Conservation (phyloP, 106 monocot genomes). For the Amphibolis antarctica region DNA sequence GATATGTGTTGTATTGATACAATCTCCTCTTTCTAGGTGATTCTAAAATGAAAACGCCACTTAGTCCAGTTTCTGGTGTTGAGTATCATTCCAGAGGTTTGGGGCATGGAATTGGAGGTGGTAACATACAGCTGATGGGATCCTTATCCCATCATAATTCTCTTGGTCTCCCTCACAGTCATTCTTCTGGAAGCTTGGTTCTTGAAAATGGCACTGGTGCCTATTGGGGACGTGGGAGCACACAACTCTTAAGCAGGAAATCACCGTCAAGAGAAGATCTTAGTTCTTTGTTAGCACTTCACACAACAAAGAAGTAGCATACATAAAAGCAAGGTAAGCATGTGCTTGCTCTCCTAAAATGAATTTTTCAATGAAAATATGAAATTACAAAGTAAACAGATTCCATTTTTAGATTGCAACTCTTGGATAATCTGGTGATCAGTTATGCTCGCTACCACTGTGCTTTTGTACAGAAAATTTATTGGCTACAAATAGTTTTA, state of each 20-base stretch:
- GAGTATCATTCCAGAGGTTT: conserved; percentile 42
- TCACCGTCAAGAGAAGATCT: conserved; percentile 88
- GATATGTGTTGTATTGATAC: background rate
- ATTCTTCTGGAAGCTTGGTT: conserved; percentile 70
- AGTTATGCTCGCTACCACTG: too few species aligned
- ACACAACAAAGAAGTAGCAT: background rate
- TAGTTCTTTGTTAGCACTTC: conserved; percentile 49
- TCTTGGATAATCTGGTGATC: too few species aligned
- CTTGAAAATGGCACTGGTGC: conserved; percentile 44
- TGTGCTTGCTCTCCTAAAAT: background rate
- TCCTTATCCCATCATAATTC: conserved; percentile 24
- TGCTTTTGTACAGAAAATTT: too few species aligned
- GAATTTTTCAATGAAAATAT: background rate
- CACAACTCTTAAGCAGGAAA: conserved; percentile 63
- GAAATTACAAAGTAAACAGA: background rate
- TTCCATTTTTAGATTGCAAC: background rate
- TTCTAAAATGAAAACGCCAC: conserved; percentile 55
- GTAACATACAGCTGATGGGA: conserved; percentile 39
- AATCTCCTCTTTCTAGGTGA: conserved; percentile 32
- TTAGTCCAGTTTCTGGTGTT: conserved; percentile 57
- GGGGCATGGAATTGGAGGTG: conserved; percentile 31
- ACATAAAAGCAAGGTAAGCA: background rate
- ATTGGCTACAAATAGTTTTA: too few species aligned
- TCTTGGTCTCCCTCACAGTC: conserved; percentile 46
- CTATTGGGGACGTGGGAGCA: conserved; percentile 36